phyloP scores from a whole-genome alignment of 169 alveolate species.

The Theileria sp. region DNA sequence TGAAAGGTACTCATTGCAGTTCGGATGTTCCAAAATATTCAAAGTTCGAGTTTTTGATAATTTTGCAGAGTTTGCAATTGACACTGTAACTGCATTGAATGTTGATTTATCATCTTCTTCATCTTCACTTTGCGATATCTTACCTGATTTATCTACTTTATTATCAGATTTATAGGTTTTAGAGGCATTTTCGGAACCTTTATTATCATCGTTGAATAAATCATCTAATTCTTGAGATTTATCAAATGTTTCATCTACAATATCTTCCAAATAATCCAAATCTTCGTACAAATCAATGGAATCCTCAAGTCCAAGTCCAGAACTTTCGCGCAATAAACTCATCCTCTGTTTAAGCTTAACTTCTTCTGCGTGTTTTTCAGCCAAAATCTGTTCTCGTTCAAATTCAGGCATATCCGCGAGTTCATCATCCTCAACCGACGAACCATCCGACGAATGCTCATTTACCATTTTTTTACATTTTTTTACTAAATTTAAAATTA shows the following conservation, averaged over 20 bases:
- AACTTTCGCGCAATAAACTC: conserved; percentile 18
- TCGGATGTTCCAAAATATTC: conserved; percentile 63
- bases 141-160: neutral
- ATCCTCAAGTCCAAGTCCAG: conserved; percentile 17
- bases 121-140: neutral
- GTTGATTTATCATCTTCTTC: conserved; percentile 20
- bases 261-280: conserved; percentile 11
- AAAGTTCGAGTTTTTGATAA: conserved; percentile 43
- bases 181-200: neutral
- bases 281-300: conserved; percentile 25
- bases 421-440: conserved; percentile 35
- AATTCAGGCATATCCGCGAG: conserved; percentile 68
- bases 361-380: conserved; percentile 75
- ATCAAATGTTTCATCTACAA: neutral
- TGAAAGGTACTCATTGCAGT: conserved; percentile 43
- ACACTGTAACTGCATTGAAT: conserved; percentile 4
- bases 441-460: conserved; percentile 22
- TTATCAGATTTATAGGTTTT: neutral
- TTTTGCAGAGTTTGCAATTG: conserved; percentile 44
- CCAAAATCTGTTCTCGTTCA: conserved; percentile 71
- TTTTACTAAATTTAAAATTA: neutral
- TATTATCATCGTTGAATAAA: conserved; percentile 16
- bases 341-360: conserved; percentile 42
- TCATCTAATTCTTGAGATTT: neutral
- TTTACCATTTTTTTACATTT: neutral